Percentiles rank a stretch among this genome's conserved stretches.
Evolutionary conservation across 106 monocot species (phyloP).

Genomic region (Dioscorea dumetorum): DNA sequence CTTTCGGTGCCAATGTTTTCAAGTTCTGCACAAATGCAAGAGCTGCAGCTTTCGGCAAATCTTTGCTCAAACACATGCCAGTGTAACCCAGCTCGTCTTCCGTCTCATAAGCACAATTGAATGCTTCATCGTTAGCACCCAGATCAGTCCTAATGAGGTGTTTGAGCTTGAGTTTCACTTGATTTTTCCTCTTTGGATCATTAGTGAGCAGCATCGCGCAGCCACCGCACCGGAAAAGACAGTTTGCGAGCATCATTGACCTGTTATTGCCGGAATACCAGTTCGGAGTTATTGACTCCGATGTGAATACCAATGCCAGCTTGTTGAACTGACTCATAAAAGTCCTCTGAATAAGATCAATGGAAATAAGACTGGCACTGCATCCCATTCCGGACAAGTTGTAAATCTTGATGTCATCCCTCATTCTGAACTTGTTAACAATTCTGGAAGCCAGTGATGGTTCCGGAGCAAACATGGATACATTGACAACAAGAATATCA

Average conservation of each 20-base stretch:
- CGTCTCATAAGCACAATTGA: conserved; percentile 41
- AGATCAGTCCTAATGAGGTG: conserved; percentile 60
- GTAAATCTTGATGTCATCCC: conserved; percentile 45
- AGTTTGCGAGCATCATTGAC: conserved; percentile 90
- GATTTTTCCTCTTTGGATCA: conserved; percentile 5
- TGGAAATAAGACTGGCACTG: conserved; percentile 48
- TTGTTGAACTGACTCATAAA: conserved; percentile 21
- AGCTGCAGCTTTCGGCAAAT: conserved; percentile 35
- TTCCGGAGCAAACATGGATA: conserved; percentile 58
- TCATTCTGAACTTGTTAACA: conserved; percentile 14
- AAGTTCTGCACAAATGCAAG: conserved; percentile 36
- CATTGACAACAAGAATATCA: conserved; percentile 57
- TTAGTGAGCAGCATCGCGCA: conserved; percentile 66
- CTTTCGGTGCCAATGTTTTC: conserved; percentile 20
- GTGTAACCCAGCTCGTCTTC: conserved; percentile 39
- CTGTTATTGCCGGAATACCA: conserved; percentile 67
- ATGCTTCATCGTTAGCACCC: conserved; percentile 38
- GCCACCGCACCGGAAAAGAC: conserved; percentile 85
- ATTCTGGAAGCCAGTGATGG: conserved; percentile 40
- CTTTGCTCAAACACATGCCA: conserved; percentile 36
- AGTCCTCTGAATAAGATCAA: conserved; percentile 42
- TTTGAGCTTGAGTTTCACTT: conserved; percentile 39
- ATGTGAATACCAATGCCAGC: conserved; percentile 55
- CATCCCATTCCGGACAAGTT: conserved; percentile 68
- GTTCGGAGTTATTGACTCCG: conserved; percentile 75